These are phyloP conservation scores for Penicillium sp. DNA, from an alignment of 2,329 filamentous ascomycete genomes.

Conservation along the genomic window DNA sequence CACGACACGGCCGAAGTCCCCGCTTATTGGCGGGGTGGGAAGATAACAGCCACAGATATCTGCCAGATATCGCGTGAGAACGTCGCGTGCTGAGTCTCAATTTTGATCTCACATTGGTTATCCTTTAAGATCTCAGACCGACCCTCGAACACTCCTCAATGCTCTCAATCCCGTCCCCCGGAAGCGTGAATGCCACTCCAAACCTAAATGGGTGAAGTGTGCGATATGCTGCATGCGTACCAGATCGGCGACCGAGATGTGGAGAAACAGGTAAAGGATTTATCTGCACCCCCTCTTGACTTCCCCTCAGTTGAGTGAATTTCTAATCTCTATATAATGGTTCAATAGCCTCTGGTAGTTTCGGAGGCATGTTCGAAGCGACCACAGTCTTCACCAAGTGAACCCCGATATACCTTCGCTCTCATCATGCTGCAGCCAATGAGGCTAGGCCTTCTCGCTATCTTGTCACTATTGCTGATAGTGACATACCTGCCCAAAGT, in stretches of 20 bases:
- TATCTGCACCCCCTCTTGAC: conserved; percentile 3
- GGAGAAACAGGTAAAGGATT: conserved; percentile 34
- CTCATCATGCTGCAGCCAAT: conserved; percentile 20
- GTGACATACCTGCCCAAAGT: conserved; percentile 24
- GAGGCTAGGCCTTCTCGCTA: conserved; percentile 18
- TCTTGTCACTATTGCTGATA: conserved; percentile 24
- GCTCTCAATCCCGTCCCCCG: no score
- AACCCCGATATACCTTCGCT: neutral
- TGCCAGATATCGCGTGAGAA: no score
- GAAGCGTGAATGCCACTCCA: neutral
- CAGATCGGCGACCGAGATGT: conserved; percentile 23
- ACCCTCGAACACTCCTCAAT: no score
- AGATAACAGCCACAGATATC: neutral
- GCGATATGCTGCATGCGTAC: conserved; percentile 7
- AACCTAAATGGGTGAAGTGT: neutral
- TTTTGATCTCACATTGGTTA: no score
- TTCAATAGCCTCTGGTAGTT: conserved; percentile 18
- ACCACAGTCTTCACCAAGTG: neutral
- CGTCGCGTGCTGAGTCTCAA: no score
- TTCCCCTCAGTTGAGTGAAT: neutral
- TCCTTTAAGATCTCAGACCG: no score
- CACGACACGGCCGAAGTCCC: no score
- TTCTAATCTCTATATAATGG: conserved; percentile 4
- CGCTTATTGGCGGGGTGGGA: neutral
- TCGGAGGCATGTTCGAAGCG: neutral